Conservation (phyloP, 2,329 filamentous ascomycete genomes). For the Stagonosporopsis chrysanthemi region DNA sequence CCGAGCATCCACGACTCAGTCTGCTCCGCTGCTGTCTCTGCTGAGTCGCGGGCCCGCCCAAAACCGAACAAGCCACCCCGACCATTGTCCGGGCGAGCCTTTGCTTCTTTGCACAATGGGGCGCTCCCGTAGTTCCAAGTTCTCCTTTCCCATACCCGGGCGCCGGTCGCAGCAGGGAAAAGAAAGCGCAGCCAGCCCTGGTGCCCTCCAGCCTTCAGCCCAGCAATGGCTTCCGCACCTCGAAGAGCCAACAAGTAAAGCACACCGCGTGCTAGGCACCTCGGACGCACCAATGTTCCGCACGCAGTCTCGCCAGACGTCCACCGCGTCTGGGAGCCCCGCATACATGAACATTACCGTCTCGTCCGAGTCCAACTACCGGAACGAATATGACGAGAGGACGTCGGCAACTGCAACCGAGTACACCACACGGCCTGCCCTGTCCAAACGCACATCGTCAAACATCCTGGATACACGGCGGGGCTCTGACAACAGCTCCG, state of each 20-base stretch:
- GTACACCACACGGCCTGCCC: conserved; percentile 29
- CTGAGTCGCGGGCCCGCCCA: conserved; percentile 39
- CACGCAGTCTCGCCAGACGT: conserved; percentile 31
- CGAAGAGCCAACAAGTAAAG: conserved; percentile 43
- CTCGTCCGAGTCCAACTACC: conserved; percentile 40
- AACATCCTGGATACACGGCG: conserved; percentile 41
- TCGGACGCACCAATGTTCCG: conserved; percentile 34
- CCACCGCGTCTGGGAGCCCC: conserved; percentile 34
- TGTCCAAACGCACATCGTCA: conserved; percentile 46
- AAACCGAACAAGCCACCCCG: conserved; percentile 33
- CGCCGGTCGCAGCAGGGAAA: conserved; percentile 35
- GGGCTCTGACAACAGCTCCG: conserved; percentile 40
- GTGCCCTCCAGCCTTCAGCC: conserved; percentile 26
- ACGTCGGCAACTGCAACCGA: conserved; percentile 31
- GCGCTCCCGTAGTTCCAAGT: conserved; percentile 34
- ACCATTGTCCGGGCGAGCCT: conserved; percentile 6
- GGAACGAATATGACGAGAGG: conserved; percentile 36
- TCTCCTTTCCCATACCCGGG: conserved; percentile 50
- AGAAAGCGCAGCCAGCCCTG: conserved; percentile 27
- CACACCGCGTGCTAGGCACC: conserved; percentile 50
- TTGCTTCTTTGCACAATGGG: conserved; percentile 36
- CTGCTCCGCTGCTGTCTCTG: conserved; percentile 21
- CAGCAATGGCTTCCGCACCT: conserved; percentile 36
- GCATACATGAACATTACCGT: conserved; percentile 44
- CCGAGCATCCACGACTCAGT: conserved; percentile 35